Evolutionary conservation across 169 alveolate genomes (phyloP), one percentile per base, ranked within the genome.

Genomic region (Eimeria necatrix): DNA sequence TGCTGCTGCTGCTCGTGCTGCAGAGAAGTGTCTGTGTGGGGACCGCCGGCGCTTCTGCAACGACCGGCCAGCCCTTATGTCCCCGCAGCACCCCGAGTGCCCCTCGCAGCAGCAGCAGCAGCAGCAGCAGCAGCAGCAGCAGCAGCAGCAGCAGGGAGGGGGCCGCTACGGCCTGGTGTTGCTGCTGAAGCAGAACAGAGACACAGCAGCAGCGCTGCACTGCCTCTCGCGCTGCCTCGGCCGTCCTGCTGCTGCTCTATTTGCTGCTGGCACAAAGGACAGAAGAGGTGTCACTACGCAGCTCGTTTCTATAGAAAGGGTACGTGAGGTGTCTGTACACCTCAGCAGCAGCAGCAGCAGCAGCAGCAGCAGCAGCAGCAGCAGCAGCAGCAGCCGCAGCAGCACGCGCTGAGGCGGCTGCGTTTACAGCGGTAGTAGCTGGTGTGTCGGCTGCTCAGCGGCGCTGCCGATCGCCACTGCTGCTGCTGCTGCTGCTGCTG

Each of bases 251-350:
- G 12, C 32, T n/a, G n/a, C 41, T 8, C 53, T 84, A 8, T 53
- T 59, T 7, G 92, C 64, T 26, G 95, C 95, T 8, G 95, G 95
- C 22, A 91, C 95, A 14, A 91, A 91, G 20, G 95, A 91, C 92
- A 73, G 74, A 26, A 46, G 95, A 20, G 95, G 84, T 4, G 49
- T 91, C 70, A 91, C 95, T 46, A 73, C 74, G 48, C 95, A 91
- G 60, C 51, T 64, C 22, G 22, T 61, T 78, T 91, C 68, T 56
- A 56, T 56, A 56, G 68, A 56, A 56, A 10, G 68, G 12, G 68
- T 56, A 56, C 41, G 41, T 32, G 41, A 56, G 68, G 68, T 14
- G 68, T 10, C 68, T 14, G 68, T 18, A 56, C 22, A 10, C 12
- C 68, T 56, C 68, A 56, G 68, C 68, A 56, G 68, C 68, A 18